Base-by-base conservation (phyloP, 164 flowering plant genomes). In the Annona cherimola region DNA sequence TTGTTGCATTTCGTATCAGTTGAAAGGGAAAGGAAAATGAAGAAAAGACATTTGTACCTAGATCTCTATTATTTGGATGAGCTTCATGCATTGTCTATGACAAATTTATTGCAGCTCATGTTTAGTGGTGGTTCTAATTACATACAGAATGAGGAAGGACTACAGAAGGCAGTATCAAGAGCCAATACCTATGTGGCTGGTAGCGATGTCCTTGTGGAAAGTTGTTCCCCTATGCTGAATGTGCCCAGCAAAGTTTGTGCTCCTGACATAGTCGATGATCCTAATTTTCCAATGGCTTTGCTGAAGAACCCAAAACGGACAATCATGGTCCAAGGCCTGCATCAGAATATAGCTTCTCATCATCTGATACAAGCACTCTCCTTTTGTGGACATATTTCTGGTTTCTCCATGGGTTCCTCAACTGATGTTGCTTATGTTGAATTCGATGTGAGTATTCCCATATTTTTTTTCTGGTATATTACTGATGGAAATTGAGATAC, bases 391-490 rank as follows among this genome's bases (percentile, higher is more conserved):
- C 45, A 61, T 64, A 75, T 82, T 54, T 45, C 85, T 67, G 67
- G 78, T 61, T 66, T 80, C 69, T 63, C 74, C 69, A 70, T 83
- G 71, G 88, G 85, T 42, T 65, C 82, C 4, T 77, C 85, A 41
- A 69, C 59, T 70, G 76, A 85, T 46, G 80, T 75, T 76, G 86
- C 81, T 45, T 85, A 79, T 70, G 81, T 83, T 68, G 88, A 83
- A 72, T 81, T 85, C 66, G 79, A 83, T 85, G 88, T 83, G 71
- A 72, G 20, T 18, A 8, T 65, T 40, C 18, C 5, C 45, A 18
- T 68, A 14, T 61, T 71, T 72, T 59, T 39, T 50, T 50, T 5
- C 57, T 50, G 9, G 57, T 11, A 50, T 50, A 9, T 50, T 7
- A 11, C 57, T 50, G 57, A 16, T 16, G 14, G 18, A 50, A 50